Percentiles rank a stretch among this genome's conserved stretches.
Evolutionary conservation across 352 stramenopile genomes (phyloP).

Genomic region (Phytophthora lateralis): DNA sequence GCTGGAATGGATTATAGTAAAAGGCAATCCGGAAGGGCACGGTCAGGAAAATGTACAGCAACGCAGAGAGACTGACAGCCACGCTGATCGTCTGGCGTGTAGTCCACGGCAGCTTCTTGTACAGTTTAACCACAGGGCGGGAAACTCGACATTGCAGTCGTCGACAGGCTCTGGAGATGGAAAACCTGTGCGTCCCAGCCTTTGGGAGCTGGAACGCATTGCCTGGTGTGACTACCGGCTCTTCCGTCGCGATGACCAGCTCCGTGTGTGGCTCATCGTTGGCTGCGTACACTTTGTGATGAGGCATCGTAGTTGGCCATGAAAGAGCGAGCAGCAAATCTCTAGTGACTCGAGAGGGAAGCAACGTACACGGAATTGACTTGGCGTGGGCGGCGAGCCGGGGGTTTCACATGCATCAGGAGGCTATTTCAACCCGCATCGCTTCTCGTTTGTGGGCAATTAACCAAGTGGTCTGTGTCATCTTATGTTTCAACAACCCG

Average conservation of each 20-base stretch:
- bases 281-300: slow-evolving; percentile 32
- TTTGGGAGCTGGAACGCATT: background rate
- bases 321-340: background rate
- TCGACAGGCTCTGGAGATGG: slow-evolving; percentile 8
- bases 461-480: no score
- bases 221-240: background rate
- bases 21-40: slow-evolving; percentile 34
- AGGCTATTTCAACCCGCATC: no score
- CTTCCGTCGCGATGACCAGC: slow-evolving; percentile 5
- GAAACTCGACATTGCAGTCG: slow-evolving; percentile 11
- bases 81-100: slow-evolving; percentile 25
- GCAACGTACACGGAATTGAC: no score
- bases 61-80: slow-evolving; percentile 13
- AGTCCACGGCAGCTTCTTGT: slow-evolving; percentile 29
- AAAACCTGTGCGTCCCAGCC: background rate
- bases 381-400: no score
- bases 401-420: no score
- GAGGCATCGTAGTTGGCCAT: slow-evolving; percentile 15
- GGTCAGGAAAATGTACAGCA: slow-evolving; percentile 31
- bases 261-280: slow-evolving; percentile 11
- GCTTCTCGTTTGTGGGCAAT: no score
- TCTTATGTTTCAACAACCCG: background rate
- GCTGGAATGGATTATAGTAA: slow-evolving; percentile 29
- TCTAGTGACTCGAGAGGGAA: background rate
- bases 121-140: slow-evolving; percentile 10